phyloP scores from a whole-genome alignment of 139 green algal species.

The Choricystis sp. region DNA sequence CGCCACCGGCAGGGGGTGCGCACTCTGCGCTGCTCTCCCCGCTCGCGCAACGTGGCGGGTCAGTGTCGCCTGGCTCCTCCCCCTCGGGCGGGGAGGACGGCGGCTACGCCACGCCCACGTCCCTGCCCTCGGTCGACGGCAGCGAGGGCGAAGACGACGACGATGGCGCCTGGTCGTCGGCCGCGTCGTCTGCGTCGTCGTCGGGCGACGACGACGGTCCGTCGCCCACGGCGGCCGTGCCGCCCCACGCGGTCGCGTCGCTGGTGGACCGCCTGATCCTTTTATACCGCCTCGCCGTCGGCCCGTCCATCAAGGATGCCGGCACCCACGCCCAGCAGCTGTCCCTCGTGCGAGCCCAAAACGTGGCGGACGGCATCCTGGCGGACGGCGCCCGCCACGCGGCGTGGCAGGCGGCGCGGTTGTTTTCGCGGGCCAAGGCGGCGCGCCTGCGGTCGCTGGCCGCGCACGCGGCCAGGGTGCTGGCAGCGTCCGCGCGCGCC shows the following conservation, averaged over 20 bases:
- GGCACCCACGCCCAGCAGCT: constrained; percentile 13
- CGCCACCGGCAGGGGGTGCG: no score
- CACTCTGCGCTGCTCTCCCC: no score
- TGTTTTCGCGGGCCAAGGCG: constrained; percentile 22
- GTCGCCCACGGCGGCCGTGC: not conserved
- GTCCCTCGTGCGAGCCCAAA: not conserved
- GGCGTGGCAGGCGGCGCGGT: constrained; percentile 25
- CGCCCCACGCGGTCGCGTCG: constrained; percentile 8
- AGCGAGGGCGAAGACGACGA: not conserved
- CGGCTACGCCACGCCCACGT: no score
- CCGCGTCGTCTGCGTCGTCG: not conserved
- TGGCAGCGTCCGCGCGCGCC: constrained; percentile 9
- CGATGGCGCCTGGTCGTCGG: not conserved
- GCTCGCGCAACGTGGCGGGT: no score
- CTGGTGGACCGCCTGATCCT: constrained; percentile 45
- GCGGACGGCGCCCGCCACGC: constrained; percentile 19
- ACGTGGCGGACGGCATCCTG: constrained; percentile 17
- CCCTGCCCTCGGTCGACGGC: no score
- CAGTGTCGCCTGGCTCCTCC: no score
- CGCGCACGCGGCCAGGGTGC: constrained; percentile 6
- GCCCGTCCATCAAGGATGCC: constrained; percentile 14
- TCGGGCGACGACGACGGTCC: not conserved
- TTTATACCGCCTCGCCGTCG: constrained; percentile 55
- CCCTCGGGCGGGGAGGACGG: no score
- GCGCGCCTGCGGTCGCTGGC: constrained; percentile 6